phyloP scores from a whole-genome alignment of 1,284 basidiomycete species.

The Dichomitus squalens region DNA sequence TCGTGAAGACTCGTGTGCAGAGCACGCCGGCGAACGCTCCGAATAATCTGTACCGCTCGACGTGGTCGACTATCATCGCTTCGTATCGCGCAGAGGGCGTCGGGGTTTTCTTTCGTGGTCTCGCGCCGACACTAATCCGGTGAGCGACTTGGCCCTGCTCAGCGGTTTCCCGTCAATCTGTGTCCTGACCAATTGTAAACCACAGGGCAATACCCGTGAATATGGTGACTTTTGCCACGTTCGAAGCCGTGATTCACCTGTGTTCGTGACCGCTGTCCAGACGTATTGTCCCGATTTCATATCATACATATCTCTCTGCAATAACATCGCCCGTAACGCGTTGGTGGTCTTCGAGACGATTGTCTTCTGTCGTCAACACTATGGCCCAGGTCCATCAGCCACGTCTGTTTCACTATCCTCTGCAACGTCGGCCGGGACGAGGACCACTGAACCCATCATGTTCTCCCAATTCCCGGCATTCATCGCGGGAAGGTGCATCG shows the following conservation, averaged over 20 bases:
- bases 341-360: too few species aligned
- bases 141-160: constrained; percentile 37
- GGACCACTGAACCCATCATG: neutral
- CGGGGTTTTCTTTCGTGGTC: constrained; percentile 72
- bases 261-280: constrained; percentile 30
- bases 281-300: neutral
- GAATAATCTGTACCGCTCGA: constrained; percentile 61
- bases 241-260: constrained; percentile 46
- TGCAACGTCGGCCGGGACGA: neutral
- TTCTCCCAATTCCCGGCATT: neutral
- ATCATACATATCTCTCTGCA: neutral
- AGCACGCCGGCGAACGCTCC: constrained; percentile 52
- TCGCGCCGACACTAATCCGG: constrained; percentile 81
- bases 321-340: neutral
- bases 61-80: constrained; percentile 55
- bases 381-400: neutral
- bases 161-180: neutral
- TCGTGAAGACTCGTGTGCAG: constrained; percentile 87
- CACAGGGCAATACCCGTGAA: constrained; percentile 55
- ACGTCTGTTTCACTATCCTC: neutral
- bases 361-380: neutral
- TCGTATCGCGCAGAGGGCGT: constrained; percentile 70
- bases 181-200: neutral
- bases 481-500: neutral
- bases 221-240: constrained; percentile 57